phyloP scores from a whole-genome alignment of 257 asterid genomes.

The Solanum arcanum region DNA sequence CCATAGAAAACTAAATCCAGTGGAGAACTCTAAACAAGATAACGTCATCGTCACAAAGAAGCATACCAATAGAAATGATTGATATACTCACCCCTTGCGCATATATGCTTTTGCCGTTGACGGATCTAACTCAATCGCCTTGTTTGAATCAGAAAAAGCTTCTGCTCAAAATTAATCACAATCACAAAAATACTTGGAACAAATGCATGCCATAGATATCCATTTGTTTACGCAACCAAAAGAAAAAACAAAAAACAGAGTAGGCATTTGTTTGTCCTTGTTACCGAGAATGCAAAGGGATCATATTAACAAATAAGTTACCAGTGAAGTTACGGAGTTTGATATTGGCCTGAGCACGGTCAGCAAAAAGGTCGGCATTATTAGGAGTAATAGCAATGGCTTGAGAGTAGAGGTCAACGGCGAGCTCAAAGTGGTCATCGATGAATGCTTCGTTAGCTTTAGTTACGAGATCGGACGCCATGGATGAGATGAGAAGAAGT shows the following conservation, averaged over 20 bases:
- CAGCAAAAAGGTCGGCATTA: slow-evolving; percentile 65
- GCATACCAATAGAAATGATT: neutral
- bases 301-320: neutral
- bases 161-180: slow-evolving; percentile 24
- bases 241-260: neutral
- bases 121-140: slow-evolving; percentile 64
- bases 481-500: slow-evolving; percentile 10
- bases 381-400: slow-evolving; percentile 60
- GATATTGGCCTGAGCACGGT: slow-evolving; percentile 93
- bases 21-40: neutral
- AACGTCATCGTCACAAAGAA: neutral
- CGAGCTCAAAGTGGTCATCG: slow-evolving; percentile 91
- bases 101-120: slow-evolving; percentile 66
- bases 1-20: neutral
- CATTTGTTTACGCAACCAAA: neutral
- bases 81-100: slow-evolving; percentile 75
- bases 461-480: slow-evolving; percentile 84
- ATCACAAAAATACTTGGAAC: neutral
- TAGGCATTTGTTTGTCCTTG: neutral
- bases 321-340: slow-evolving; percentile 55
- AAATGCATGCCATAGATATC: neutral
- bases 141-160: slow-evolving; percentile 79
- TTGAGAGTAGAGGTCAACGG: slow-evolving; percentile 89
- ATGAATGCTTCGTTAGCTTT: slow-evolving; percentile 86
- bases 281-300: neutral